These are phyloP conservation scores for Hibiscus mutabilis DNA, from an alignment of 345 rosid species.

Conservation along the genomic window DNA sequence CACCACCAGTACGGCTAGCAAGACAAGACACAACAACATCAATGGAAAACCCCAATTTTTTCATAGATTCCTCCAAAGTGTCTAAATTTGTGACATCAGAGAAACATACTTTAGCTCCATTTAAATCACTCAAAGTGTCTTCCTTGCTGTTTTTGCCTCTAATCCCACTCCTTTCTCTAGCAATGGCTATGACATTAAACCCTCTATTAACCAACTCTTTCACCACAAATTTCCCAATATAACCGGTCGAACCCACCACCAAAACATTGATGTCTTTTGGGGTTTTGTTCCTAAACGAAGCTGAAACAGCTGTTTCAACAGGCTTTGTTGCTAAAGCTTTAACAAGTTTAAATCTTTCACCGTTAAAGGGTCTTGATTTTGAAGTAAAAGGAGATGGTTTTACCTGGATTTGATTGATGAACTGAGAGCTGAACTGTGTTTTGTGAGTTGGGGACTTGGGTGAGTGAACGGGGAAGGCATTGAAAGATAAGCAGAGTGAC, in stretches of 20 bases:
- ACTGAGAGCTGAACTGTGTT: conserved; percentile 28
- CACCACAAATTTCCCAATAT: conserved; percentile 85
- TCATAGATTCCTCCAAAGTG: conserved; percentile 42
- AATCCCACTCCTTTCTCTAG: conserved; percentile 83
- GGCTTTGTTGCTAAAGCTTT: conserved; percentile 33
- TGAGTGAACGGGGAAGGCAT: conserved; percentile 28
- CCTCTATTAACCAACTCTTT: conserved; percentile 69
- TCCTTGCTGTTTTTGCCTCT: conserved; percentile 59
- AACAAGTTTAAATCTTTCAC: conserved; percentile 30
- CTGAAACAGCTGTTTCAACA: conserved; percentile 21
- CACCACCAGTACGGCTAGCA: conserved; percentile 83
- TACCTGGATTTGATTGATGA: conserved; percentile 52
- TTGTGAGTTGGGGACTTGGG: conserved; percentile 25
- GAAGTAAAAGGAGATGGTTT: conserved; percentile 28
- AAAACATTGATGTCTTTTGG: conserved; percentile 59
- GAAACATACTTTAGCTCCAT: conserved; percentile 70
- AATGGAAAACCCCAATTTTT: conserved; percentile 35
- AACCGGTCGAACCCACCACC: conserved; percentile 90
- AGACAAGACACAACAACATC: conserved; percentile 93
- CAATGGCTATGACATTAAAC: conserved; percentile 70
- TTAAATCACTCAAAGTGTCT: conserved; percentile 48
- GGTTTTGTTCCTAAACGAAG: conserved; percentile 55
- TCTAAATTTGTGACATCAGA: conserved; percentile 72
- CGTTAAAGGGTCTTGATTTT: conserved; percentile 17
- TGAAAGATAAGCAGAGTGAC: conserved; percentile 48